Evolutionary conservation across 768 basidiomycete genomes (phyloP), one percentile per base, ranked within the genome.

Genomic region (Tulasnella calospora): DNA sequence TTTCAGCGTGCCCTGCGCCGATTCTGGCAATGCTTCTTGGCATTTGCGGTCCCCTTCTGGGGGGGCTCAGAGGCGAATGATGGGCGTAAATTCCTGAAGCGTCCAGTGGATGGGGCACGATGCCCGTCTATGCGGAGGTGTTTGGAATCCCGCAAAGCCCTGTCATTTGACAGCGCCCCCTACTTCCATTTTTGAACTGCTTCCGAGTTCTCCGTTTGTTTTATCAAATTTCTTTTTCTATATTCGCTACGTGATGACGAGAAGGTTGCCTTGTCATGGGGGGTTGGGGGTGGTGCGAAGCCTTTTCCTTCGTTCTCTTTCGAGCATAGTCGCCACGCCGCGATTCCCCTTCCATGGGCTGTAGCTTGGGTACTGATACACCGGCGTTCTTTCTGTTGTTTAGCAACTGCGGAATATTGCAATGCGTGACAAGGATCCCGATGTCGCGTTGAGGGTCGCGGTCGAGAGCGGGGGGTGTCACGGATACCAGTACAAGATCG

Each of bases 381-480:
- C 30, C 33, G 61, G 61, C 15, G 12, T 67, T 67, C 61, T 67
- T 17, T 67, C 30, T 35, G 17, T 67, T 33, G 5, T 33, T 15
- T 36, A 97, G 95, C 94, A 95, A 92, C 87, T 98, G 2, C 86
- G 87, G 67, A 84, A 85, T 67, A 93, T 98, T 78, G 88, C 93
- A 13, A 82, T 86, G n/a, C 86, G 90, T 51, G 89, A 93, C 82
- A 86, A 89, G 13, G 88, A 92, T 80, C 84, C 89, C 0, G 82
- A 89, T 72, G 87, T 93, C 30, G 94, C 92, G 4, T 86, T 98
- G 33, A 87, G 96, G 80, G 88, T 99, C 80, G 87, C 90, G 0
- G 95, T 98, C 35, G 95, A 98, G 82, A 94, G 92, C 15, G 97
- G 97, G 15, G 97, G 97, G 27, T 99, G 97, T 82, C 96, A 99